phyloP scores from a whole-genome alignment of 192 early-diverging fungal species.

The Pecoramyces ruminantium region DNA sequence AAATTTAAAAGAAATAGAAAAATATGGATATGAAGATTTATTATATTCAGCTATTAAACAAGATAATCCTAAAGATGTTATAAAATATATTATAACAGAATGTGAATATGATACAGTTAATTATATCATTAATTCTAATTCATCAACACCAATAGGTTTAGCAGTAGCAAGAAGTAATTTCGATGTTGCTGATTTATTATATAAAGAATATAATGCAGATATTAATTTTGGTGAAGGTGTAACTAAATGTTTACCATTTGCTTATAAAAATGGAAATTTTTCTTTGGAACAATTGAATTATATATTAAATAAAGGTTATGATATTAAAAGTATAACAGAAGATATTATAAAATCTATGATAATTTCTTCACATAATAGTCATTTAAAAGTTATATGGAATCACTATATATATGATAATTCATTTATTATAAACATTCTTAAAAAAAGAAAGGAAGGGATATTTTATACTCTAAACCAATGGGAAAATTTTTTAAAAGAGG shows the following conservation, averaged over 20 bases:
- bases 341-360: neutral
- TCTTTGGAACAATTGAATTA: neutral
- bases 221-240: neutral
- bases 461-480: neutral
- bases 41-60: neutral
- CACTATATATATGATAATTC: neutral
- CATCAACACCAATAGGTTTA: neutral
- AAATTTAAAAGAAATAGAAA: neutral
- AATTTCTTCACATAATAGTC: neutral
- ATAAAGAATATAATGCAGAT: neutral
- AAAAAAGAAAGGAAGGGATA: neutral
- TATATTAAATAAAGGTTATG: neutral
- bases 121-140: neutral
- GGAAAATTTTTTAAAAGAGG: neutral
- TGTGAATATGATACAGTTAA: neutral
- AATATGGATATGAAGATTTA: neutral
- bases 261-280: neutral
- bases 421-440: neutral
- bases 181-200: neutral
- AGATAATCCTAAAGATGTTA: neutral
- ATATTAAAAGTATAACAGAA: neutral
- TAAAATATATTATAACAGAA: neutral
- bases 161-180: neutral
- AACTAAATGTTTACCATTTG: neutral
- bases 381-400: neutral